Evolutionary conservation across 225 moss, liverwort and hornwort genomes (phyloP).

Genomic region (Physcomitrium patens): DNA sequence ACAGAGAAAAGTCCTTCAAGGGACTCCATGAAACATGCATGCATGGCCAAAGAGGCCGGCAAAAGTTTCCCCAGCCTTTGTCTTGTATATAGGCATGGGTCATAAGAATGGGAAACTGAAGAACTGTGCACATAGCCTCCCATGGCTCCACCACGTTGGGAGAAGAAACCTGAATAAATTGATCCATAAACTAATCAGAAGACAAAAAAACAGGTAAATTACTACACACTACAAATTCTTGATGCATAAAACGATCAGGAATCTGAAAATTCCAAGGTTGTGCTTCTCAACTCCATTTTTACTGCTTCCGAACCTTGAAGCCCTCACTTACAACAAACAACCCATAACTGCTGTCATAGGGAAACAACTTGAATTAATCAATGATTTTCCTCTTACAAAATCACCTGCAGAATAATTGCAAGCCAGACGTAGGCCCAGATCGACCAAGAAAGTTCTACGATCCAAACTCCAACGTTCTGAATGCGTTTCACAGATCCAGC

Average conservation of each 20-base stretch:
- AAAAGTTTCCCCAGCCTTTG: constrained; percentile 50
- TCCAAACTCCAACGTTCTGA: constrained; percentile 73
- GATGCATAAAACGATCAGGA: too few species aligned
- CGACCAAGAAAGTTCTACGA: constrained; percentile 87
- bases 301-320: too few species aligned
- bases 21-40: constrained; percentile 41
- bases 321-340: too few species aligned
- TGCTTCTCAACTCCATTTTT: too few species aligned
- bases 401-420: constrained; percentile 66
- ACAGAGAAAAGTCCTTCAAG: constrained; percentile 30
- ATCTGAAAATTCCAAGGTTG: too few species aligned
- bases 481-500: constrained; percentile 68
- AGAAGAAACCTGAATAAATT: constrained; percentile 59
- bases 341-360: too few species aligned
- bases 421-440: constrained; percentile 96
- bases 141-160: constrained; percentile 68
- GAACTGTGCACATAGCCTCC: constrained; percentile 79
- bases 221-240: too few species aligned
- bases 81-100: constrained; percentile 86
- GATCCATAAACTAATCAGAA: neutral
- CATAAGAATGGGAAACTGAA: constrained; percentile 83
- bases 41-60: constrained; percentile 13
- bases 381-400: neutral
- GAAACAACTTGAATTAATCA: too few species aligned
- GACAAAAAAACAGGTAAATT: neutral